Conservation (phyloP, 78 protist species). For the Polysphondylium violaceum region DNA sequence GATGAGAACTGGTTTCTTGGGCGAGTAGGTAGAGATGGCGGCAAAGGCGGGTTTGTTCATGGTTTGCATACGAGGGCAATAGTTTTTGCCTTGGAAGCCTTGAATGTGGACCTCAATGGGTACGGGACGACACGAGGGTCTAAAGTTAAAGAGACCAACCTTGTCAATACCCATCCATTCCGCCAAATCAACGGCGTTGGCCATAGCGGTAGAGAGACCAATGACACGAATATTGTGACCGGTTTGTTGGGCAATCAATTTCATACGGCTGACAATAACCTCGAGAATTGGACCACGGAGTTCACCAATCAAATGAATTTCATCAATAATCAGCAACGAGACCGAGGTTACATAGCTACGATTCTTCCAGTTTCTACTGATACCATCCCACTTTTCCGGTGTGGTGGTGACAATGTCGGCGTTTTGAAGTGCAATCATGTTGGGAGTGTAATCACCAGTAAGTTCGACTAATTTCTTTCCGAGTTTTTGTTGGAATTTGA, state of each 20-base stretch:
- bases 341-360: constrained; percentile 90
- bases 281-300: constrained; percentile 98
- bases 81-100: constrained; percentile 97
- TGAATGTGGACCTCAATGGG: constrained; percentile 94
- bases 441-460: constrained; percentile 99
- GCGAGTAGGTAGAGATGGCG: constrained; percentile 90
- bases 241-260: constrained; percentile 90
- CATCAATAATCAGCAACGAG: constrained; percentile 94
- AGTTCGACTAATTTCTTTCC: constrained; percentile 96
- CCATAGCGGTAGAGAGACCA: constrained; percentile 98
- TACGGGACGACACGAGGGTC: constrained; percentile 98
- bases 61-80: constrained; percentile 99
- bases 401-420: constrained; percentile 98
- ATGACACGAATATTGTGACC: constrained; percentile 91
- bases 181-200: constrained; percentile 98
- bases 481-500: constrained; percentile 73
- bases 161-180: constrained; percentile 97
- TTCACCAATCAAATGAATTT: constrained; percentile 97
- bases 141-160: constrained; percentile 96
- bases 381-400: constrained; percentile 99
- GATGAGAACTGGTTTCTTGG: constrained; percentile 92
- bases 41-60: constrained; percentile 99
- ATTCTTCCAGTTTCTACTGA: constrained; percentile 96
- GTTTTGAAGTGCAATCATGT: constrained; percentile 85
- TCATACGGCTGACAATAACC: constrained; percentile 93